Conservation (phyloP, 441 rosid genomes). For the Gossypium armourianum region DNA sequence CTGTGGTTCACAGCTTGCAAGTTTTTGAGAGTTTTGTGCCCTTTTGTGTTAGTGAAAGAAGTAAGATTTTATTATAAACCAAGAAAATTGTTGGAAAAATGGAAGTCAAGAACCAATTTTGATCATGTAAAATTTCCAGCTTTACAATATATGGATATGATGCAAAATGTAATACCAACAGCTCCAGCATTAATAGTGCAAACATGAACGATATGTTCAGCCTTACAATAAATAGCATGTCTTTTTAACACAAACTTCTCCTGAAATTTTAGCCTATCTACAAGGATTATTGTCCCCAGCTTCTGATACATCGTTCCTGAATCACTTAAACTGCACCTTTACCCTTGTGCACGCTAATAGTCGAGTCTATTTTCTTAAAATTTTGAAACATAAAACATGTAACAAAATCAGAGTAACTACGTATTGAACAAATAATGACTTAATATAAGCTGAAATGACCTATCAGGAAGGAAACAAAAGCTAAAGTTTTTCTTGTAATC, state of each 20-base stretch:
- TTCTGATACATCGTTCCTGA: background rate
- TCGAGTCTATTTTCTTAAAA: background rate
- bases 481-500: background rate
- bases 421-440: background rate
- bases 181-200: background rate
- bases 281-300: background rate
- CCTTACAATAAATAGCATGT: background rate
- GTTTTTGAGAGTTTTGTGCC: background rate
- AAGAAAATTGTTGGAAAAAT: background rate
- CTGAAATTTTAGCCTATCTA: background rate
- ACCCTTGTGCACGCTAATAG: background rate
- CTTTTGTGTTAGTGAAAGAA: background rate
- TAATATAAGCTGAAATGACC: background rate
- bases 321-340: background rate
- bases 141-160: background rate
- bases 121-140: background rate
- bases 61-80: background rate
- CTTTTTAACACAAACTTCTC: background rate
- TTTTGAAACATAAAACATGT: background rate
- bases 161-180: background rate
- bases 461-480: background rate
- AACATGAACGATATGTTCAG: background rate
- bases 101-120: background rate
- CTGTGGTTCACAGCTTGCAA: background rate
- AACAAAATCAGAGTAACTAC: background rate